phyloP scores from a whole-genome alignment of 73 alveolate species.

The Urostyla sp. region DNA sequence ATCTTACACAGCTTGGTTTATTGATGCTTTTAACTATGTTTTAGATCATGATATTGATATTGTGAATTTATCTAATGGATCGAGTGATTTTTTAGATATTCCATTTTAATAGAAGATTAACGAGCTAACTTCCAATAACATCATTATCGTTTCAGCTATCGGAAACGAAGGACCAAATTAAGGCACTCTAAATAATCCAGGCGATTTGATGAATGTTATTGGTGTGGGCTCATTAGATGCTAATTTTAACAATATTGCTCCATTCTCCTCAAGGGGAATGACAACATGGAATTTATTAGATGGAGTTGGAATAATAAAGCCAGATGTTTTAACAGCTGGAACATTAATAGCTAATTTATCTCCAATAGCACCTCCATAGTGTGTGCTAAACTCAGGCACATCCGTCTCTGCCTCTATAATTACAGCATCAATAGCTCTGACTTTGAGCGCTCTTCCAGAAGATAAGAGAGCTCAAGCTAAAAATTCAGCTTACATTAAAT shows the following conservation, averaged over 20 bases:
- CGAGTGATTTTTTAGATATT: conserved; percentile 62
- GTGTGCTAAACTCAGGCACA: conserved; percentile 66
- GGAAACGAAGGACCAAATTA: conserved; percentile 80
- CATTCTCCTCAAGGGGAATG: conserved; percentile 76
- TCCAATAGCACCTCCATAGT: neutral
- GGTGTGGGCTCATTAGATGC: conserved; percentile 76
- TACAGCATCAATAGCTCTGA: conserved; percentile 68
- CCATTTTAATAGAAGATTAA: conserved; percentile 68
- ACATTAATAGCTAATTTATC: conserved; percentile 7
- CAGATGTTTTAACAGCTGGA: conserved; percentile 72
- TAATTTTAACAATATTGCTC: conserved; percentile 50
- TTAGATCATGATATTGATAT: conserved; percentile 59
- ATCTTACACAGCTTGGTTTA: conserved; percentile 70
- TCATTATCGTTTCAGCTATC: conserved; percentile 65
- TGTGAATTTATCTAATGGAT: conserved; percentile 67
- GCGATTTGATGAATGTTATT: conserved; percentile 69
- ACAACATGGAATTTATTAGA: conserved; percentile 67
- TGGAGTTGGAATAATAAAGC: conserved; percentile 68
- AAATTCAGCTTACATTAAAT: conserved; percentile 58
- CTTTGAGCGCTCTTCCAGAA: conserved; percentile 34
- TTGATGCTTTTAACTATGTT: conserved; percentile 70
- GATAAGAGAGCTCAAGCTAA: neutral
- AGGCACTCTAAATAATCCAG: conserved; percentile 78
- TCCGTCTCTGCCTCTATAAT: conserved; percentile 68
- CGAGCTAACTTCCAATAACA: conserved; percentile 59